Evolutionary conservation across 208 protist species (phyloP).

Genomic region (Willaertia magna): DNA sequence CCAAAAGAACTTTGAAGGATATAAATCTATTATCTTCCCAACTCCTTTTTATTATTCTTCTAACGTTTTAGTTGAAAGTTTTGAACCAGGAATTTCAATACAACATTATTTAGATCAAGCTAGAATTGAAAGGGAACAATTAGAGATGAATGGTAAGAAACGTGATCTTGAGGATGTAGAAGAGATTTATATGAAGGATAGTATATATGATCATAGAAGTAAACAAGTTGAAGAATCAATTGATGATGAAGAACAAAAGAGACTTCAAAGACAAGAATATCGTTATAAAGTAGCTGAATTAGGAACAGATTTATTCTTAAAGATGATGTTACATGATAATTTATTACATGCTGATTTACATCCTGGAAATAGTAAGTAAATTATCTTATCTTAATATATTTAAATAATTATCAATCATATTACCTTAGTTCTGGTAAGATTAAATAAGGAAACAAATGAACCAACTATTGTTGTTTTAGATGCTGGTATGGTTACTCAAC

Average conservation of each 20-base stretch:
- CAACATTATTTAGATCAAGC: slow-evolving; percentile 7
- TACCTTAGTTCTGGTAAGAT: not conserved
- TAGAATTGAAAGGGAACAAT: not conserved
- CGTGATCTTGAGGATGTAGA: not conserved
- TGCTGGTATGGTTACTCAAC: slow-evolving; percentile 62
- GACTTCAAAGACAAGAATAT: not conserved
- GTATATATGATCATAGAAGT: too few species aligned
- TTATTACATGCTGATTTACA: slow-evolving; percentile 83
- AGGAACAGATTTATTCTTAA: slow-evolving; percentile 75
- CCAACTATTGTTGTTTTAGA: slow-evolving; percentile 67
- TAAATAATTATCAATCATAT: too few species aligned
- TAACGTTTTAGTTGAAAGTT: slow-evolving; percentile 67
- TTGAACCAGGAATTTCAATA: slow-evolving; percentile 58
- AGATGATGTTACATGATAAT: slow-evolving; percentile 84
- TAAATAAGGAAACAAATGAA: not conserved
- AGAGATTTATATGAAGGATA: not conserved
- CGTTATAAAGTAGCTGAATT: slow-evolving; percentile 38
- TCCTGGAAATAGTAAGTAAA: slow-evolving; percentile 71
- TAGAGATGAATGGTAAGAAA: not conserved
- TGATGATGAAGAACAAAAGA: not conserved
- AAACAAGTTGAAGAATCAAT: not conserved
- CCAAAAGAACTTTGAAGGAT: slow-evolving; percentile 54
- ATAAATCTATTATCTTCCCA: slow-evolving; percentile 60
- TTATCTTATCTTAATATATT: too few species aligned
- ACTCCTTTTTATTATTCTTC: slow-evolving; percentile 46